phyloP scores from a whole-genome alignment of 352 stramenopile genomes.

The Plasmopara viticola region DNA sequence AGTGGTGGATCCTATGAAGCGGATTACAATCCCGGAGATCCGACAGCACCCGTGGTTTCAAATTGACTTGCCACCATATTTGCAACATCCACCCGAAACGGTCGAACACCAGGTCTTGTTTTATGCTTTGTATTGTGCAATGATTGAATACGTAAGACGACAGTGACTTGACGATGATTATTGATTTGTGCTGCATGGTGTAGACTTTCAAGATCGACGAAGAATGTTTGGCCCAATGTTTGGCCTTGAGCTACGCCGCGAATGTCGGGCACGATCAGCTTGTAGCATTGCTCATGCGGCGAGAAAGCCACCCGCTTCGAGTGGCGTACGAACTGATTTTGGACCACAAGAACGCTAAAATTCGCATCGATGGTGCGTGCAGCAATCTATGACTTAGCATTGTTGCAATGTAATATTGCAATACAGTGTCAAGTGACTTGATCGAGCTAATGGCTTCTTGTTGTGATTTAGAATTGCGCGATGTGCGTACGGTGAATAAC shows the following conservation, averaged over 20 bases:
- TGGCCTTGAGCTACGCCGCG: conserved; percentile 45
- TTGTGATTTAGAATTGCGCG: conserved; percentile 45
- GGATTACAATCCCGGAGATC: conserved; percentile 98
- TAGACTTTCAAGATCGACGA: conserved; percentile 80
- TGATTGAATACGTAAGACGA: too few relatives aligned
- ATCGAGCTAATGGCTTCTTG: conserved; percentile 7
- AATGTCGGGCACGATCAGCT: conserved; percentile 56
- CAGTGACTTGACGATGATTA: neutral
- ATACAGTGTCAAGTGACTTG: too few relatives aligned
- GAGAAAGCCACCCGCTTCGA: conserved; percentile 74
- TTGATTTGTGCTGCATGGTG: conserved; percentile 1
- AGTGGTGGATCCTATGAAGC: conserved; percentile 98
- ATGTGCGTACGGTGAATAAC: conserved; percentile 59
- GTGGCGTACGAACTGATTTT: conserved; percentile 97
- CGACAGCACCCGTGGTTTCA: conserved; percentile 97
- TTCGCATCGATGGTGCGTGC: conserved; percentile 78
- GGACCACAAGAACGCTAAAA: conserved; percentile 96
- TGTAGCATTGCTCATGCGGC: conserved; percentile 41
- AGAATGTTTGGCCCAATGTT: conserved; percentile 54
- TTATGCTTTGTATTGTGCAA: neutral
- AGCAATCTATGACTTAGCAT: neutral
- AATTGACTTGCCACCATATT: conserved; percentile 96
- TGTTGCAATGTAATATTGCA: neutral
- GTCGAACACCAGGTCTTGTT: conserved; percentile 90
- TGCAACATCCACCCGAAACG: conserved; percentile 93